Evolutionary conservation across 768 basidiomycete species (phyloP).

Genomic region (Tulasnella sp.): DNA sequence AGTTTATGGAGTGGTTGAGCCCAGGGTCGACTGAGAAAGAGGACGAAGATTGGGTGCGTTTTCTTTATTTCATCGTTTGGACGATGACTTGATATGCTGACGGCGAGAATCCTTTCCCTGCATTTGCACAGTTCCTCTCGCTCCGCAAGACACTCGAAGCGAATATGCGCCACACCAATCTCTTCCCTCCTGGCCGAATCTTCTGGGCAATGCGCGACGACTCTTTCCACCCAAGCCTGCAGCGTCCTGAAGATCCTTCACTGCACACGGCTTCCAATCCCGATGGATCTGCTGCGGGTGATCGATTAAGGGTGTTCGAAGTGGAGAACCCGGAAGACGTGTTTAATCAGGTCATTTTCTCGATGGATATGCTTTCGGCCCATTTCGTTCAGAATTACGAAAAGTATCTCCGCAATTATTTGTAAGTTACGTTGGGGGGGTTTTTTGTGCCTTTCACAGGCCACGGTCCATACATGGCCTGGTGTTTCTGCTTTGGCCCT

Average conservation of each 20-base stretch:
- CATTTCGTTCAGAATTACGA: constrained; percentile 83
- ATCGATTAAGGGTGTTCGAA: constrained; percentile 64
- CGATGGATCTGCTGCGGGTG: constrained; percentile 37
- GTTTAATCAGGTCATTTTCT: constrained; percentile 77
- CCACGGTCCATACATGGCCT: not conserved
- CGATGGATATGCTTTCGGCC: constrained; percentile 70
- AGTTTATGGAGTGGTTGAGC: constrained; percentile 15
- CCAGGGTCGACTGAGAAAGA: constrained; percentile 13
- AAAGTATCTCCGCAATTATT: constrained; percentile 59
- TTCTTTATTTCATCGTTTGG: not conserved
- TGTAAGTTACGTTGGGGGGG: not conserved
- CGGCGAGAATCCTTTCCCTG: not conserved
- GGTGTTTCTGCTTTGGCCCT: not conserved
- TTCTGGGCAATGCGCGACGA: constrained; percentile 75
- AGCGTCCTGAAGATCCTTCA: constrained; percentile 31
- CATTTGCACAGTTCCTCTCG: constrained; percentile 59
- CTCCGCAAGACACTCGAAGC: constrained; percentile 81
- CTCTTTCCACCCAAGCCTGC: constrained; percentile 61
- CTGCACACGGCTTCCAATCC: constrained; percentile 33
- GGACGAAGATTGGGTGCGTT: constrained; percentile 36
- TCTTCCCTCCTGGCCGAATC: constrained; percentile 74
- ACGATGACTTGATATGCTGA: not conserved
- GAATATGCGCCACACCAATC: constrained; percentile 66
- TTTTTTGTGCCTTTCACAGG: too few relatives aligned
- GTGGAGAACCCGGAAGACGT: constrained; percentile 72